phyloP scores from a whole-genome alignment of 2,329 filamentous ascomycete species.

The Elsinoe australis region DNA sequence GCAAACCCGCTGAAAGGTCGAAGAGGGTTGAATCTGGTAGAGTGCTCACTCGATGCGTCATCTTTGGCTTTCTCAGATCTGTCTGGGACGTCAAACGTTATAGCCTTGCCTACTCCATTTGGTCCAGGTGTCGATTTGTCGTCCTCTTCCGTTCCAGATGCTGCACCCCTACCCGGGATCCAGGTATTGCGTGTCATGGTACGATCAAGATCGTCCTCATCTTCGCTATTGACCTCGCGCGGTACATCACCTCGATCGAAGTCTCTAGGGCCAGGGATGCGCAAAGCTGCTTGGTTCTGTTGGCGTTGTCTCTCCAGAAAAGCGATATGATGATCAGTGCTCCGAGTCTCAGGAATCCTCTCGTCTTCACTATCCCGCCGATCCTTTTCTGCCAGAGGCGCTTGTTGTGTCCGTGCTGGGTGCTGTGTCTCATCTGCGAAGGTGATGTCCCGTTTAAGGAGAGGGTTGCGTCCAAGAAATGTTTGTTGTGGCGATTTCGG shows the following conservation, averaged over 20 bases:
- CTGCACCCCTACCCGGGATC: neutral
- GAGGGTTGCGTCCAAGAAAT: constrained; percentile 27
- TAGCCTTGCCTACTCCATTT: constrained; percentile 39
- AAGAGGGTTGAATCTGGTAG: constrained; percentile 19
- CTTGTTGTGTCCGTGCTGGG: too few species aligned
- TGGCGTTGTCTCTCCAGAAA: constrained; percentile 74
- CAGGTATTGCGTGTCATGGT: constrained; percentile 26
- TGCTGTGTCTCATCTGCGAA: constrained; percentile 61
- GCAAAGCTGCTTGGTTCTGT: constrained; percentile 64
- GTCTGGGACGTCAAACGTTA: constrained; percentile 60
- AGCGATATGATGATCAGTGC: constrained; percentile 73
- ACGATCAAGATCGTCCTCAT: constrained; percentile 28
- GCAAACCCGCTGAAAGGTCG: constrained; percentile 17
- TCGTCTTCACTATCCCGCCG: constrained; percentile 34
- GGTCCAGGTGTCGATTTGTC: constrained; percentile 30
- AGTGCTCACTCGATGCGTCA: constrained; percentile 12
- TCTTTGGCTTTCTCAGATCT: constrained; percentile 31
- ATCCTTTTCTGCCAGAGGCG: constrained; percentile 45
- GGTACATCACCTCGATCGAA: constrained; percentile 76
- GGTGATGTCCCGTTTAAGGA: constrained; percentile 47
- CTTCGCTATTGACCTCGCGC: constrained; percentile 46
- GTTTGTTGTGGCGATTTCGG: constrained; percentile 9
- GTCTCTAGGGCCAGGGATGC: constrained; percentile 87
- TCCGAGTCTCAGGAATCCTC: constrained; percentile 45
- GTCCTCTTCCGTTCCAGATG: constrained; percentile 22